Percentiles rank a stretch among this genome's conserved stretches.
These are phyloP conservation scores for Aspergillus fumigatiaffinis DNA, from an alignment of 2,329 filamentous ascomycete species.

Conservation along the genomic window DNA sequence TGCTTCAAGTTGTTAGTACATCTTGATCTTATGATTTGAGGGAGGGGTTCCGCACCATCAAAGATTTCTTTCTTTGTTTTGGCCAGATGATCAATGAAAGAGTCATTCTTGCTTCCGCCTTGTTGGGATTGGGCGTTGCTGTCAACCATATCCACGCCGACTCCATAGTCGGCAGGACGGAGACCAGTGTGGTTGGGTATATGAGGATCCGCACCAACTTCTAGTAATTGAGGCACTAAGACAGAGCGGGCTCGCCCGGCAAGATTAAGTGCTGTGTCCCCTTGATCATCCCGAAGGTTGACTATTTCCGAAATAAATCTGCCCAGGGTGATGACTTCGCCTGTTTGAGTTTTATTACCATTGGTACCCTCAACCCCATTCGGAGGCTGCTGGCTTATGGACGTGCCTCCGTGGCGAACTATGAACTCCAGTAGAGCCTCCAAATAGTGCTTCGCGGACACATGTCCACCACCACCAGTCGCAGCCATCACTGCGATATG, in stretches of 20 bases:
- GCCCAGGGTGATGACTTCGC: constrained; percentile 76
- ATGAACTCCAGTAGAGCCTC: constrained; percentile 93
- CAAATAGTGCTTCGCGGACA: constrained; percentile 85
- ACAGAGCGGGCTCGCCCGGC: constrained; percentile 92
- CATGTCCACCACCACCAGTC: constrained; percentile 85
- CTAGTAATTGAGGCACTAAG: constrained; percentile 93
- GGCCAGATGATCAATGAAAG: constrained; percentile 41
- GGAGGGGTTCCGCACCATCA: constrained; percentile 31
- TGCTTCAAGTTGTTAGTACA: constrained; percentile 37
- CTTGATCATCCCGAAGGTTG: constrained; percentile 88
- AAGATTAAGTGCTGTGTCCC: constrained; percentile 91
- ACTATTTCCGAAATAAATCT: constrained; percentile 97
- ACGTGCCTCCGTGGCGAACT: constrained; percentile 72
- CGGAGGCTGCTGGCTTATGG: constrained; percentile 49
- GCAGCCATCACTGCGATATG: constrained; percentile 95
- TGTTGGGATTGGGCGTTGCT: constrained; percentile 42
- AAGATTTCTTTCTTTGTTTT: constrained; percentile 46
- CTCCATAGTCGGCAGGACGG: constrained; percentile 88
- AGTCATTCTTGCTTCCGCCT: constrained; percentile 45
- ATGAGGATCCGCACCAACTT: constrained; percentile 89
- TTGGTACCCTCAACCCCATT: constrained; percentile 23
- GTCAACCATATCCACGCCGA: constrained; percentile 64
- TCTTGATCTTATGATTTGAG: neutral
- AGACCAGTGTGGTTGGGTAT: constrained; percentile 88
- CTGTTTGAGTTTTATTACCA: constrained; percentile 23